phyloP scores from a whole-genome alignment of 345 rosid genomes.

The Linum trigynum region DNA sequence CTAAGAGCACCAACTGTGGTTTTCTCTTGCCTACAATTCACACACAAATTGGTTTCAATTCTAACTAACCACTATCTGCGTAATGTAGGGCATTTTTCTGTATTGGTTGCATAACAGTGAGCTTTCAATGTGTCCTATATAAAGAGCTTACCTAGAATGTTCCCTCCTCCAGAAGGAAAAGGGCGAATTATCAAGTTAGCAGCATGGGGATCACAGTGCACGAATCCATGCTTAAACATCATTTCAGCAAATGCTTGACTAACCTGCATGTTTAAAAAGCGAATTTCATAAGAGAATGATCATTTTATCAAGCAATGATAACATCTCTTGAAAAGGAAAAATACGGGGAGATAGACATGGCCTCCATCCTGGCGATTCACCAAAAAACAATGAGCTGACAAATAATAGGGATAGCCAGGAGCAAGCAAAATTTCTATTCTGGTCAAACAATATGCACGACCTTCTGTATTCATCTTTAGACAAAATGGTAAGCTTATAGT shows the following conservation, averaged over 20 bases:
- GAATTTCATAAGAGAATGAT: not conserved
- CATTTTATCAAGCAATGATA: conserved; percentile 3
- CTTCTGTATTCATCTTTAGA: no score
- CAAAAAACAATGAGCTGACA: not conserved
- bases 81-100: no score
- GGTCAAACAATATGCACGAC: no score
- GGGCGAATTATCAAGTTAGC: conserved; percentile 86
- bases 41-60: not conserved
- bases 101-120: not conserved
- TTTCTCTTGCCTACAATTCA: conserved; percentile 39
- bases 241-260: conserved; percentile 87
- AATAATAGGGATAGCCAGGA: not conserved
- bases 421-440: no score
- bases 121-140: not conserved
- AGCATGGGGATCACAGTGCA: conserved; percentile 99
- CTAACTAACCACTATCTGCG: not conserved
- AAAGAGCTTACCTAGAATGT: conserved; percentile 42
- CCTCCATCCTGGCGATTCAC: not conserved
- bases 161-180: conserved; percentile 47
- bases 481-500: no score
- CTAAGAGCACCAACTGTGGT: conserved; percentile 83
- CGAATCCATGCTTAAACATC: conserved; percentile 96
- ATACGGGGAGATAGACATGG: no score
- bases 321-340: not conserved
- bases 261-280: conserved; percentile 39